A percentile compares a stretch with the other conserved stretches of the same genome.
These are phyloP conservation scores for Amphicarpaea edgeworthii DNA, from an alignment of 306 rosid genomes.

Conservation along the genomic window DNA sequence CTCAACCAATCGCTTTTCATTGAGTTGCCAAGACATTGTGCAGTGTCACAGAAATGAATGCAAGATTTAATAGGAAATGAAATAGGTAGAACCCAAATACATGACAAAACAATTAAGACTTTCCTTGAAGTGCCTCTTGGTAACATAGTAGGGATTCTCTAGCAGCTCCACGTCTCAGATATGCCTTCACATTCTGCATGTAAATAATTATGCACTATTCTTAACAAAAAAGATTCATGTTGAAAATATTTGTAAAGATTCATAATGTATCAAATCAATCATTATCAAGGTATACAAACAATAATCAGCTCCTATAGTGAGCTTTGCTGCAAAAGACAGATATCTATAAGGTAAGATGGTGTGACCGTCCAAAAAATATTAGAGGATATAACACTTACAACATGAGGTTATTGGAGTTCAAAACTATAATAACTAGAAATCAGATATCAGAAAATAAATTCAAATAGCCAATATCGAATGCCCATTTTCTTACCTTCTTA, in stretches of 20 bases:
- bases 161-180: conserved; percentile 90
- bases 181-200: conserved; percentile 90
- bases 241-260: conserved; percentile 33
- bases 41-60: neutral
- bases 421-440: neutral
- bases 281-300: neutral
- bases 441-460: neutral
- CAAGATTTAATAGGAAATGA: neutral
- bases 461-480: conserved; percentile 1
- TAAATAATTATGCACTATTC: conserved; percentile 13
- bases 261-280: neutral
- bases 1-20: neutral
- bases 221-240: neutral
- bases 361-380: neutral
- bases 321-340: neutral
- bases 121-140: conserved; percentile 59
- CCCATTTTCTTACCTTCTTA: conserved; percentile 72
- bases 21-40: neutral
- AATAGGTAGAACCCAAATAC: neutral
- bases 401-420: neutral
- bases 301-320: neutral
- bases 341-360: neutral
- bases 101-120: neutral
- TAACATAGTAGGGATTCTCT: conserved; percentile 71
- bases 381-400: neutral